These are phyloP conservation scores for Irpex rosettiformis DNA, from an alignment of 1,284 basidiomycete species.

Conservation along the genomic window DNA sequence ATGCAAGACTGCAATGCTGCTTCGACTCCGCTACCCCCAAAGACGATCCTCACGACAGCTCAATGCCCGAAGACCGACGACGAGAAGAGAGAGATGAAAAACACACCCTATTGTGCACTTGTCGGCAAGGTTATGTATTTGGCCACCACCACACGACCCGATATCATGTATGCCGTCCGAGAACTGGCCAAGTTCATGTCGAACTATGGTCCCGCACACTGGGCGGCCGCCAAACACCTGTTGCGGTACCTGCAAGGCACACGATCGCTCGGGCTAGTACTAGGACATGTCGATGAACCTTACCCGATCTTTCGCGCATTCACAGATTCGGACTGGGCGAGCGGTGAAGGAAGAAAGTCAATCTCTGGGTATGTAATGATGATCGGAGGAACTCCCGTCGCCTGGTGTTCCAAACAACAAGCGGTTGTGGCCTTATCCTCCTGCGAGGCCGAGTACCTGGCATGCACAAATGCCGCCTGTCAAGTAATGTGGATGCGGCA, in stretches of 20 bases:
- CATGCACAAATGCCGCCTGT: slow-evolving; percentile 25
- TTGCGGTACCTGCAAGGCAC: slow-evolving; percentile 27
- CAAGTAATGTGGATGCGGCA: slow-evolving; percentile 37
- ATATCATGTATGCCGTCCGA: slow-evolving; percentile 13
- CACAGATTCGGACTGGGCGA: slow-evolving; percentile 19
- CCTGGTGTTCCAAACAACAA: slow-evolving; percentile 38
- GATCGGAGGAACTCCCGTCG: slow-evolving; percentile 23
- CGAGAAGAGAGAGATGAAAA: slow-evolving; percentile 1
- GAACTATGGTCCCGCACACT: slow-evolving; percentile 17
- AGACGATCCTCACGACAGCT: slow-evolving; percentile 10
- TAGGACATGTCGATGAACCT: slow-evolving; percentile 14
- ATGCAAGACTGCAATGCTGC: slow-evolving; percentile 19
- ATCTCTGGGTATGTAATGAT: slow-evolving; percentile 25
- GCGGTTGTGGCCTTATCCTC: slow-evolving; percentile 35
- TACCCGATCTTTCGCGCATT: not conserved
- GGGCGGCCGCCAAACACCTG: slow-evolving; percentile 23
- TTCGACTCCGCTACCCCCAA: slow-evolving; percentile 19
- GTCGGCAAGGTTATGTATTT: slow-evolving; percentile 15
- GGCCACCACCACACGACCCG: slow-evolving; percentile 13
- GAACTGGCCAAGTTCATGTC: slow-evolving; percentile 8
- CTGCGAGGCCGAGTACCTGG: slow-evolving; percentile 41
- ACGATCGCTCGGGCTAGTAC: not conserved
- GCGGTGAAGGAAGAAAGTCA: slow-evolving; percentile 20
- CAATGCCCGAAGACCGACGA: slow-evolving; percentile 10
- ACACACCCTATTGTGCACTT: slow-evolving; percentile 10